These are phyloP conservation scores for Umbellularia californica DNA, from an alignment of 164 flowering plant genomes.

Conservation along the genomic window DNA sequence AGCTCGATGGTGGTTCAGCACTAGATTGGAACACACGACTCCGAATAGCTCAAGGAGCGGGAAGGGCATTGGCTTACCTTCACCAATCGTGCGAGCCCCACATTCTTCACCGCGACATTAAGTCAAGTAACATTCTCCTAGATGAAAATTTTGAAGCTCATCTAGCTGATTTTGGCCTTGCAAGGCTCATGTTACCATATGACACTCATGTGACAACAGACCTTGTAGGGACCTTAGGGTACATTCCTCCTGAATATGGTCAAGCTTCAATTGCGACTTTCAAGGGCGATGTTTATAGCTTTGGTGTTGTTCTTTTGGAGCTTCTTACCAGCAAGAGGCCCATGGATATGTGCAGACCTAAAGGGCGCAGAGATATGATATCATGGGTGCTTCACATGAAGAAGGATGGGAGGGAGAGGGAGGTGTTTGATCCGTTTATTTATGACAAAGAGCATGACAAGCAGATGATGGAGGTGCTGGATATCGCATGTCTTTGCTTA, in stretches of 20 bases:
- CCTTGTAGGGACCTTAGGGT: conserved; percentile 81
- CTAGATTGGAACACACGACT: conserved; percentile 67
- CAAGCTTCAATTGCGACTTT: conserved; percentile 68
- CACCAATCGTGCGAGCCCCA: conserved; percentile 67
- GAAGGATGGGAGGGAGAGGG: conserved; percentile 47
- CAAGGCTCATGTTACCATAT: conserved; percentile 61
- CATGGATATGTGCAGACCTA: conserved; percentile 70
- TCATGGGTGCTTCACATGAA: conserved; percentile 78
- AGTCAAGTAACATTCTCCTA: conserved; percentile 79
- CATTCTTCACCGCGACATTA: conserved; percentile 73
- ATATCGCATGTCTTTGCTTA: conserved; percentile 63
- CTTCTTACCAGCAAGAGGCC: conserved; percentile 81
- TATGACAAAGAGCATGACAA: conserved; percentile 41
- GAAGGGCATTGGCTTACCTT: conserved; percentile 65
- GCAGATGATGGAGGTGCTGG: conserved; percentile 46
- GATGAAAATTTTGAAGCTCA: conserved; percentile 70
- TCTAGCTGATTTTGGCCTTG: conserved; percentile 85
- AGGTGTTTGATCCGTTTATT: conserved; percentile 60
- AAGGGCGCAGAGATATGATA: conserved; percentile 51
- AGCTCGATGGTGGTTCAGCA: conserved; percentile 42
- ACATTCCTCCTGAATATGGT: conserved; percentile 85
- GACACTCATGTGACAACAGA: conserved; percentile 84
- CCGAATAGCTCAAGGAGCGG: conserved; percentile 63
- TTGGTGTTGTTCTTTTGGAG: conserved; percentile 84
- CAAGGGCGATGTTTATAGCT: conserved; percentile 81